Base-by-base conservation (phyloP, 1,284 basidiomycete species). In the Moesziomyces antarcticus region DNA sequence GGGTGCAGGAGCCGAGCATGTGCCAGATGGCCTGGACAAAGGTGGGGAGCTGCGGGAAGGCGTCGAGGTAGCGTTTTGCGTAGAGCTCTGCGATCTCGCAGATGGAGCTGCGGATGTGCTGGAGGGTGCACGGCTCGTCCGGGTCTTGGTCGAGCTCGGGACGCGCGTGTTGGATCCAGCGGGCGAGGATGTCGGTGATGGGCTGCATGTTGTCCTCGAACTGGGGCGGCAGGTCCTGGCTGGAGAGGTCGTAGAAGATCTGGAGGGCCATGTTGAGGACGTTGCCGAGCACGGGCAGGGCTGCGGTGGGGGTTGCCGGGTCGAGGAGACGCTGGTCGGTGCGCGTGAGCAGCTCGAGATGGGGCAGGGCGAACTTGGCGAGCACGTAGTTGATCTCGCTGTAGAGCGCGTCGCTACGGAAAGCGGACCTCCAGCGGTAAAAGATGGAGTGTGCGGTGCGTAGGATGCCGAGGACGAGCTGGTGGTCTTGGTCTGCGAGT, bases 371-470 rank as follows among this genome's bases (percentile, higher is more conserved):
- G 86, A 98, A 97, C 74, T 90, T 90, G 43, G 86, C 87, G 49
- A 99, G 88, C 55, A 98, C 96, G 67, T 92, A 88, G 86, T 97
- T 97, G 87, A 99, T 98, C 81, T 93, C 91, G 3, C 90, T 88
- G 86, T 92, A 99, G 51, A 99, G 90, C 44, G 88, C 85, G 85
- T 99, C 91, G 7, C 92, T 91, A 59, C 94, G 90, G 79, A 95
- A 92, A 78, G 92, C 92, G 5, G 93, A 90, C 56, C 96, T 89
- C 96, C 96, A 99, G 72, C 90, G 89, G 56, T 90, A 89, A 86
- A 97, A 98, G 80, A 99, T 98, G 43, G 93, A 94, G 85, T 98
- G 96, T 0, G 94, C 93, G 0, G 95, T 95, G 78, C 96, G 90
- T 40, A 99, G 88, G 9, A 99, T 92, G 56, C 92, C 93, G 41